Conservation (phyloP, 1,284 basidiomycete species). For the Rhodotorula sp. region DNA sequence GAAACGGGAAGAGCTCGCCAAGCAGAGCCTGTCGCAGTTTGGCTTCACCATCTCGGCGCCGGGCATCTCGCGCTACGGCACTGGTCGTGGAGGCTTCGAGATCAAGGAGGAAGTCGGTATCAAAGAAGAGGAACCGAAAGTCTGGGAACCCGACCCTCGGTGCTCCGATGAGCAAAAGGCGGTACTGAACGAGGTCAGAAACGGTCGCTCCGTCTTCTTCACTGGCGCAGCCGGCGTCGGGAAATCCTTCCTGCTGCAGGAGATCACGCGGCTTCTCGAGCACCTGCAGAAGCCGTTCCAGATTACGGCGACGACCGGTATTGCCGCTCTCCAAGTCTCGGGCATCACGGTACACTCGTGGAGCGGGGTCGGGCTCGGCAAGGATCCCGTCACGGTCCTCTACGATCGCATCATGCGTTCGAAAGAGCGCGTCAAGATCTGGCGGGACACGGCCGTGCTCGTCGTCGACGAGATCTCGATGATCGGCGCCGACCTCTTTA, state of each 20-base stretch:
- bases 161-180: slow-evolving; percentile 40
- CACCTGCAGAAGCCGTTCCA: slow-evolving; percentile 18
- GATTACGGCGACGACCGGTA: slow-evolving; percentile 47
- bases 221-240: slow-evolving; percentile 44
- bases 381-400: slow-evolving; percentile 22
- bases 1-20: slow-evolving; percentile 15
- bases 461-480: slow-evolving; percentile 41
- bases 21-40: slow-evolving; percentile 38
- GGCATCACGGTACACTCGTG: slow-evolving; percentile 41
- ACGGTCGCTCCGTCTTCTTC: slow-evolving; percentile 42
- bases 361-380: slow-evolving; percentile 28
- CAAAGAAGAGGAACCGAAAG: background rate
- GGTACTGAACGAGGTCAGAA: slow-evolving; percentile 35
- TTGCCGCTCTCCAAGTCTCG: slow-evolving; percentile 46
- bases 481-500: slow-evolving; percentile 30
- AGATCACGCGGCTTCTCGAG: slow-evolving; percentile 35
- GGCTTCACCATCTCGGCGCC: slow-evolving; percentile 39
- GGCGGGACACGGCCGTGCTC: slow-evolving; percentile 20
- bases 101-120: background rate
- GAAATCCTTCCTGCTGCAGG: slow-evolving; percentile 42
- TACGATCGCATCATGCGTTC: slow-evolving; percentile 14
- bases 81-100: slow-evolving; percentile 18
- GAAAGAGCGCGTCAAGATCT: slow-evolving; percentile 12
- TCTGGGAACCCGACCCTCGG: slow-evolving; percentile 26
- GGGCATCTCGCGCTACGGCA: slow-evolving; percentile 51